Conservation (phyloP, 2,329 filamentous ascomycete genomes). For the Metarhizium guizhouense region DNA sequence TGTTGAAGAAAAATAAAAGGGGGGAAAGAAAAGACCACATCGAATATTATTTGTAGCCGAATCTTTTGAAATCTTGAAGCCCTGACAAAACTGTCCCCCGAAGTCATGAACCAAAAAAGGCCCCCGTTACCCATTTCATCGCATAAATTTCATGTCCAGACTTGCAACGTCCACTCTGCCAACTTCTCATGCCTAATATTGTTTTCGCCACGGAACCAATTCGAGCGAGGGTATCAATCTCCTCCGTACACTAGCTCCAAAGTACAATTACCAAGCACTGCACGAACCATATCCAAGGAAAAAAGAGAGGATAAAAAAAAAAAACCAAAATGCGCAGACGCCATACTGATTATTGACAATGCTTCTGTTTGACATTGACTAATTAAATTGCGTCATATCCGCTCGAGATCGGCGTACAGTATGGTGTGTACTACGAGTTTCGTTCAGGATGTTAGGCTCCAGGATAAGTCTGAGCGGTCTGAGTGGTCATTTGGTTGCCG, state of each 20-base stretch:
- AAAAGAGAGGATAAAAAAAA: background rate
- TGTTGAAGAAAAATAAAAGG: background rate
- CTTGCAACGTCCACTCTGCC: background rate
- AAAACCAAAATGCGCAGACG: background rate
- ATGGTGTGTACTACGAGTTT: background rate
- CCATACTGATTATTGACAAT: background rate
- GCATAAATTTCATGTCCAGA: background rate
- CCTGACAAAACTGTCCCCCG: background rate
- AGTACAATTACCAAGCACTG: background rate
- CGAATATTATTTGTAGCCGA: background rate
- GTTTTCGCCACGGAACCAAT: background rate
- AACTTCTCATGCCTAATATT: background rate
- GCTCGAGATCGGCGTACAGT: background rate
- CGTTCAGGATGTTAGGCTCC: background rate
- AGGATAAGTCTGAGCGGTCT: constrained; percentile 7
- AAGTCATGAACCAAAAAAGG: background rate
- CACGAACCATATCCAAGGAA: background rate
- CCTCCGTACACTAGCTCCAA: background rate
- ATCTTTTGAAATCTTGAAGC: background rate
- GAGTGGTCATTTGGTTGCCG: constrained; percentile 6
- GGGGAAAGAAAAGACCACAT: background rate
- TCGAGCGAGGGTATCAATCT: constrained; percentile 4
- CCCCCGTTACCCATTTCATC: background rate
- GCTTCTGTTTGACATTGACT: background rate
- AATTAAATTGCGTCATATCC: background rate